Evolutionary conservation across 352 stramenopile genomes (phyloP).

Genomic region (Globisporangium uncinulatum): DNA sequence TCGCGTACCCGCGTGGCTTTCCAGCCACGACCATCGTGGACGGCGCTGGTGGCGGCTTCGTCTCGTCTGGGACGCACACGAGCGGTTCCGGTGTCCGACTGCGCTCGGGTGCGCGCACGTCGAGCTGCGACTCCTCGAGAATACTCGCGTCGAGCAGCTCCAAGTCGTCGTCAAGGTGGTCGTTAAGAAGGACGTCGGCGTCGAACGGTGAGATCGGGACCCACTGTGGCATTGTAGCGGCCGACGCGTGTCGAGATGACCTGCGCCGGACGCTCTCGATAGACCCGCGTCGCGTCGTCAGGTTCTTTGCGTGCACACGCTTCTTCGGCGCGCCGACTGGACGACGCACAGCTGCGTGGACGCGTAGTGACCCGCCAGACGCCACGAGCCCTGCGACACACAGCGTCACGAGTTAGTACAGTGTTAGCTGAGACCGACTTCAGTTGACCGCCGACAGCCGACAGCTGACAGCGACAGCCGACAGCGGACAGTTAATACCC

Average conservation of each 20-base stretch:
- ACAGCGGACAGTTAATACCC: background rate
- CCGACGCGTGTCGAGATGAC: background rate
- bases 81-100: slow-evolving; percentile 54
- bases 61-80: slow-evolving; percentile 17
- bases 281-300: slow-evolving; percentile 29
- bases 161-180: slow-evolving; percentile 30
- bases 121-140: slow-evolving; percentile 42
- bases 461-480: background rate
- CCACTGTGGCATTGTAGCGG: slow-evolving; percentile 25
- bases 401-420: no score
- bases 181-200: slow-evolving; percentile 25
- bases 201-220: slow-evolving; percentile 33
- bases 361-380: slow-evolving; percentile 50
- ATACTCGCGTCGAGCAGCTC: slow-evolving; percentile 42
- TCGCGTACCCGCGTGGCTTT: background rate
- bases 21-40: background rate
- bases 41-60: background rate
- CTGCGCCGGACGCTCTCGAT: slow-evolving; percentile 23
- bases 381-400: slow-evolving; percentile 30
- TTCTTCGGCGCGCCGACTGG: slow-evolving; percentile 30
- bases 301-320: slow-evolving; percentile 37
- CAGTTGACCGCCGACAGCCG: background rate
- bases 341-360: slow-evolving; percentile 29
- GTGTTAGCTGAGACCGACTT: background rate
- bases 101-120: slow-evolving; percentile 47